Evolutionary conservation across 2,329 filamentous ascomycete species (phyloP), one percentile per base, ranked within the genome.

Genomic region (Penicillium sp.): DNA sequence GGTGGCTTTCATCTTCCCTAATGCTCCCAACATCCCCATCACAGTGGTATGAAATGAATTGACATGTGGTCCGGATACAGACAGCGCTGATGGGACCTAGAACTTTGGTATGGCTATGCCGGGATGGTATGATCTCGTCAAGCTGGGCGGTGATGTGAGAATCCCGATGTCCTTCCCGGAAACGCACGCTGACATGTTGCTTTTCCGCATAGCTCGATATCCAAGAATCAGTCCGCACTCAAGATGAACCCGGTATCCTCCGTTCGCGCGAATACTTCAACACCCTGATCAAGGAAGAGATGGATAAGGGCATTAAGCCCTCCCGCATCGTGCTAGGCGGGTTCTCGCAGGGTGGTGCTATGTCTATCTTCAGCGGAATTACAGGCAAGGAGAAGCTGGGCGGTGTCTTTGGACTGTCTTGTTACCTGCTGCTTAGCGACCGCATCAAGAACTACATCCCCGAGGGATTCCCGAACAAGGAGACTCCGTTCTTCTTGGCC

Each of bases 1-100:
- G 76, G 90, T 96, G 73, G 90, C 93, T 71, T 98, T 98, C 75
- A 86, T 99, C 70, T 88, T 99, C 74, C 95, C 95, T 16, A 90
- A 96, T 78, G 95, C 95, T 27, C 92, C 93, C 5, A 78, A 76
- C 37, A 95, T 96, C 53, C 91, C 92, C 31, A 91, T 97, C 71
- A 93, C 91, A n/a, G 80, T 87, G 67, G 89, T 91, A 77, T 69
- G 84, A 77, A 31, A n/a, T 11, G 84, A 77, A 31, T 16, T 11
- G 21, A 7, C 26, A 19, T 11, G 5, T 27, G 10, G 11, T 31
- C 24, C 8, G 8, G 7, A 7, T 0, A 44, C 10, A 6, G 3
- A 24, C 1, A 21, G 5, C 1, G 33, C 55, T 61, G 41, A 62
- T 44, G 3, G 8, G 46, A 9, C 1, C 63, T n/a, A 91, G 88